phyloP scores from a whole-genome alignment of 805 yeast genomes.

The Yarrowia porcina region DNA sequence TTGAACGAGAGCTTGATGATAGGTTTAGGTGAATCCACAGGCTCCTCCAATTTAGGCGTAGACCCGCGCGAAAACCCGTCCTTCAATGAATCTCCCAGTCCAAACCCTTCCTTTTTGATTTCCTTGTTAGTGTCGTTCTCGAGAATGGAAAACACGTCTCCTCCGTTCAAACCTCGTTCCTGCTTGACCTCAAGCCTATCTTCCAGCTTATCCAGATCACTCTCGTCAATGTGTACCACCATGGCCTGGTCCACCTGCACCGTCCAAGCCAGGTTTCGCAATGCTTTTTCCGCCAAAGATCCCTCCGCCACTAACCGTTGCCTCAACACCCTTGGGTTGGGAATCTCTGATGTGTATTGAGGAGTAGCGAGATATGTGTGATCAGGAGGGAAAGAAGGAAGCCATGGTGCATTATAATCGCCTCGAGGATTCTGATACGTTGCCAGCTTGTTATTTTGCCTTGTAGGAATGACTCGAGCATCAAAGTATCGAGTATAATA shows the following conservation, averaged over 20 bases:
- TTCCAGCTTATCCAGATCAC: slow-evolving; percentile 25
- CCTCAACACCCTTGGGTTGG: slow-evolving; percentile 69
- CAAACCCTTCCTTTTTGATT: not conserved
- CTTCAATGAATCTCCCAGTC: not conserved
- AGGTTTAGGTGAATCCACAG: slow-evolving; percentile 19
- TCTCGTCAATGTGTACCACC: slow-evolving; percentile 27
- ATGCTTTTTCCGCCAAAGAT: slow-evolving; percentile 71
- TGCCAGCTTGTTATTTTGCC: slow-evolving; percentile 49
- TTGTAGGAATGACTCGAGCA: slow-evolving; percentile 8
- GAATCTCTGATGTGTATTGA: slow-evolving; percentile 54
- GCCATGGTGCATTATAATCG: slow-evolving; percentile 62
- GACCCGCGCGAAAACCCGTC: not conserved
- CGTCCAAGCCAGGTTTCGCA: slow-evolving; percentile 52
- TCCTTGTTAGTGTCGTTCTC: slow-evolving; percentile 18
- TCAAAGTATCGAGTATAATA: slow-evolving; percentile 18
- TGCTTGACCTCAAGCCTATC: slow-evolving; percentile 10
- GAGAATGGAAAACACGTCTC: not conserved
- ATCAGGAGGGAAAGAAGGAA: slow-evolving; percentile 91
- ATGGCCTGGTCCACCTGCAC: slow-evolving; percentile 28
- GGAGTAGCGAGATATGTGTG: slow-evolving; percentile 85
- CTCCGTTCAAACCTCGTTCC: not conserved
- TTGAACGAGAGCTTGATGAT: slow-evolving; percentile 19
- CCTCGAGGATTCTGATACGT: slow-evolving; percentile 47
- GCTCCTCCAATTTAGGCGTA: not conserved
- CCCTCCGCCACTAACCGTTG: slow-evolving; percentile 77